Base-by-base conservation (phyloP, 2,329 filamentous ascomycete species). In the Beauveria australis region DNA sequence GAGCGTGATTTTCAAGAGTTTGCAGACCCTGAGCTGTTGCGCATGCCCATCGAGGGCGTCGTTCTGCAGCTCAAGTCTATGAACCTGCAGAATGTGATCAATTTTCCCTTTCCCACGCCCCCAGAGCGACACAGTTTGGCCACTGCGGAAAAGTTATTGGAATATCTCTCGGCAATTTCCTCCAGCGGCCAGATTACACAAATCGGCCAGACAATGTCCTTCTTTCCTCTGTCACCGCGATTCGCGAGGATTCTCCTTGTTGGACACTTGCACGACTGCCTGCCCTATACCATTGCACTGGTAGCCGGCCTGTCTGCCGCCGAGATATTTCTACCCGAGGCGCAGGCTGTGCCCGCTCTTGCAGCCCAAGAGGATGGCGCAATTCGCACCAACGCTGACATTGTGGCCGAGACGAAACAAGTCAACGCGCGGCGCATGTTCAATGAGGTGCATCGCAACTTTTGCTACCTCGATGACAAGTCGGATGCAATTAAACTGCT, bases 51-150 rank as follows among this genome's bases (percentile, higher is more conserved):
- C 30, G 94, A 99, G 73, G 91, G 89, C 19, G 85, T 97, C 3
- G 92, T 97, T 1, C 78, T 99, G 43, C 92, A 97, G 72, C 84
- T 99, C 67, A 99, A 97, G 78, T 86, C 89, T 55, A 96, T 99
- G 90, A 90, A 92, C 59, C 83, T 97, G 37, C 89, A 93, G 63
- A 87, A 92, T 61, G 89, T 99, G 8, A 83, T 91, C 71, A 95
- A 94, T 73, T 99, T 99, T 71, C 94, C 95, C 0, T 99, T 97
- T 71, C 94, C 94, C 4, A 97, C 93, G 16, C 87, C 92, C 0
- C 94, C 94, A 1, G 88, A 92, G 67, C 82, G 86, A 16, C 79
- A 86, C 58, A 90, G 86, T 64, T 79, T 99, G 22, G 83, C 84
- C 53, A 91, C 89, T 69, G 92, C 94, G 0, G 94, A 99, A 75